These are phyloP conservation scores for Hyaloscypha hepaticicola DNA, from an alignment of 495 filamentous ascomycete genomes.

Conservation along the genomic window DNA sequence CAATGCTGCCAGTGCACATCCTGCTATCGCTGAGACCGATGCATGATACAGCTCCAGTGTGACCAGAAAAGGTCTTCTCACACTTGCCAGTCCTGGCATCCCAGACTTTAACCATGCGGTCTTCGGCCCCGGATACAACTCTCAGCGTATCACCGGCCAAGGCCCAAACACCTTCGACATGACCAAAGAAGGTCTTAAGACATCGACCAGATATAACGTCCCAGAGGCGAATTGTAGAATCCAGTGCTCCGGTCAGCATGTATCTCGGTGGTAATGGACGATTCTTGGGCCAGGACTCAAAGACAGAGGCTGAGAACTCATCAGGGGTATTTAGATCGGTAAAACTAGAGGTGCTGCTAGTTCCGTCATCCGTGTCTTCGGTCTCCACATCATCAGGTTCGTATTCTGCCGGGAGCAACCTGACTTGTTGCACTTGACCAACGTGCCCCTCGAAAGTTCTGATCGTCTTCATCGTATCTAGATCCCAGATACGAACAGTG, in stretches of 20 bases:
- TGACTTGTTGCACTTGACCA: constrained; percentile 89
- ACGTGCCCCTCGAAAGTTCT: constrained; percentile 89
- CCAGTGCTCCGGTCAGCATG: constrained; percentile 88
- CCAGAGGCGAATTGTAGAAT: constrained; percentile 91
- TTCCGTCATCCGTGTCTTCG: constrained; percentile 54
- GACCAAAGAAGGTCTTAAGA: constrained; percentile 90
- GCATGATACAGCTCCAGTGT: constrained; percentile 87
- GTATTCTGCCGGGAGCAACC: constrained; percentile 78
- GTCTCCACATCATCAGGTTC: constrained; percentile 72
- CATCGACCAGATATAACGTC: constrained; percentile 79
- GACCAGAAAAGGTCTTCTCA: constrained; percentile 86
- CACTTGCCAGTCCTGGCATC: constrained; percentile 88
- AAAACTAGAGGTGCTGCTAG: constrained; percentile 33
- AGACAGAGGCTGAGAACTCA: not conserved
- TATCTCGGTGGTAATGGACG: constrained; percentile 75
- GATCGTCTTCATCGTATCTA: constrained; percentile 77
- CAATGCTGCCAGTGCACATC: constrained; percentile 88
- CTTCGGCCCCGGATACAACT: constrained; percentile 84
- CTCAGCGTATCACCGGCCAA: constrained; percentile 88
- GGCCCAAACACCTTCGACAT: constrained; percentile 94
- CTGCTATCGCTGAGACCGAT: constrained; percentile 84
- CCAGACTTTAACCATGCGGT: constrained; percentile 97
- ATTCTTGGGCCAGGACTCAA: constrained; percentile 56
- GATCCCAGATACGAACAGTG: constrained; percentile 88
- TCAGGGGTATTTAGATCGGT: constrained; percentile 11